Base-by-base conservation (phyloP, 2,329 filamentous ascomycete genomes). In the Paraphoma sp. region DNA sequence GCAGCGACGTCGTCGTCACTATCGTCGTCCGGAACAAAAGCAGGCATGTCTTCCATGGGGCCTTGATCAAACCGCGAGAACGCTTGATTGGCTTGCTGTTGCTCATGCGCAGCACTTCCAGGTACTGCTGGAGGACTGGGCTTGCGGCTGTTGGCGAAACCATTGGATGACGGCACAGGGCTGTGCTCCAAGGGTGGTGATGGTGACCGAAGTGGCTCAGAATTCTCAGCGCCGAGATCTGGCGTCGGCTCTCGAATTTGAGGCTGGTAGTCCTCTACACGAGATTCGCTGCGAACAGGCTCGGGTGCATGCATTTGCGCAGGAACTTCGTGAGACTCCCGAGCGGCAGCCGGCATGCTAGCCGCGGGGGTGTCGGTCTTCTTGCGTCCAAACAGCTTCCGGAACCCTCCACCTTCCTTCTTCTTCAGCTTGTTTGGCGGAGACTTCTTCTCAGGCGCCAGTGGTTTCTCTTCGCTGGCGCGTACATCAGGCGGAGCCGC, bases 61-160 rank as follows among this genome's bases (percentile, higher is more conserved):
- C 93, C 95, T 78, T 98, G 94, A 69, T 95, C 90, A 71, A 98
- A 98, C 23, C 81, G 82, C 14, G 84, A 84, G 69, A 88, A 88
- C 53, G 88, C 88, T 10, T 83, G 78, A 31, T 82, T 80, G n/a
- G 86, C 85, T 64, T 89, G 83, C 42, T 79, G 77, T 7, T 82
- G 83, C 59, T 90, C 86, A 8, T 79, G 77, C 0, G 83, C 87
- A 67, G 87, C 85, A 36, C 89, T 82, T 4, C 83, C 85, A 6
- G 89, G 89, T 4, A 86, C 72, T 36, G 79, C 77, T 23, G 83
- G 79, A 14, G 82, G 78, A 10, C 81, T 78, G 12, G 81, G 79
- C 46, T 83, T 82, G 6, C 56, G 57, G 30, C 69, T 62, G 17
- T 61, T 62, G 2, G 56, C 53, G 1, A 62, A 50, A 11, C 45